Evolutionary conservation across 192 early-diverging fungal species (phyloP).

Genomic region (Funneliformis mosseae): DNA sequence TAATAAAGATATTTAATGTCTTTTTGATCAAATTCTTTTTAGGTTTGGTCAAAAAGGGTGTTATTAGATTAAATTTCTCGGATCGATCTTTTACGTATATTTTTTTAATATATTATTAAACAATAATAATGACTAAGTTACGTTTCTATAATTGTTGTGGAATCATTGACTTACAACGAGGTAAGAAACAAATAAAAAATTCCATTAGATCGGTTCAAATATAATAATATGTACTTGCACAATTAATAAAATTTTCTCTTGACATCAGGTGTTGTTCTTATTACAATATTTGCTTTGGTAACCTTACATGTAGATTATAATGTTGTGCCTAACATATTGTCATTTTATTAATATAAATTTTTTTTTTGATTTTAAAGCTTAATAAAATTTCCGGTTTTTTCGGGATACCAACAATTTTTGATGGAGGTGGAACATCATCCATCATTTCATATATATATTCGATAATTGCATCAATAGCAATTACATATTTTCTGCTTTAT

Average conservation of each 20-base stretch:
- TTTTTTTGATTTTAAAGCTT: neutral
- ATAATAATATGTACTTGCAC: neutral
- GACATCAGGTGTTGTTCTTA: neutral
- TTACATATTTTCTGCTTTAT: slow-evolving; percentile 3
- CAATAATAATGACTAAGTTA: neutral
- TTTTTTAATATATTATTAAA: no score
- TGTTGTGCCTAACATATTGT: neutral
- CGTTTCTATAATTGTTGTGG: neutral
- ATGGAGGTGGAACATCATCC: neutral
- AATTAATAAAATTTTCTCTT: neutral
- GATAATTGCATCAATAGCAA: neutral
- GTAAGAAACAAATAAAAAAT: slow-evolving; percentile 3
- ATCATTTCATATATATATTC: slow-evolving; percentile 14
- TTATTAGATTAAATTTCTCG: no score
- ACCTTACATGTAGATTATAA: neutral
- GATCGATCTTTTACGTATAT: no score
- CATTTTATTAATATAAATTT: neutral
- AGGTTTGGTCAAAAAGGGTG: no score
- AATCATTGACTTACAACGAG: neutral
- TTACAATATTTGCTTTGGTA: neutral
- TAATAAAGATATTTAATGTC: no score
- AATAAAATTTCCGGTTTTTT: slow-evolving; percentile 13
- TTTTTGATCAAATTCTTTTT: no score
- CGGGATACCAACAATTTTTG: slow-evolving; percentile 1
- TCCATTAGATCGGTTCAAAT: neutral